These are phyloP conservation scores for Venturia asperata DNA, from an alignment of 2,329 filamentous ascomycete genomes.

Conservation along the genomic window DNA sequence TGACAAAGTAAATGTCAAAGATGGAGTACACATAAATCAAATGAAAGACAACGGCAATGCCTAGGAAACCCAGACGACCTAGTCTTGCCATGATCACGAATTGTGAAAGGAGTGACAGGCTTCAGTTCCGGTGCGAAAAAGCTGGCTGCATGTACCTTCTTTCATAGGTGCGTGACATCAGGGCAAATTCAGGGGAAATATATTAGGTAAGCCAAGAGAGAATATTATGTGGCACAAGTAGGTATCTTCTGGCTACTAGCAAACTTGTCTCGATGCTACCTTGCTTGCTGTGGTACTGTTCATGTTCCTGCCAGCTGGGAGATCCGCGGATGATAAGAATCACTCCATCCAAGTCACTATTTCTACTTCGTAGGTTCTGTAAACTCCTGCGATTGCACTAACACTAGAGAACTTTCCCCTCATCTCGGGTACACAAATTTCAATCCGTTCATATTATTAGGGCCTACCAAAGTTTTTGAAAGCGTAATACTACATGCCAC, in stretches of 20 bases:
- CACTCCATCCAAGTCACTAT: too few relatives aligned
- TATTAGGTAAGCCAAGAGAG: not conserved
- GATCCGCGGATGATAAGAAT: too few relatives aligned
- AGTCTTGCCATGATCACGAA: constrained; percentile 44
- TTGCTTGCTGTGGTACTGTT: too few relatives aligned
- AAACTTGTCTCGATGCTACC: too few relatives aligned
- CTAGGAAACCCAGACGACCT: constrained; percentile 73
- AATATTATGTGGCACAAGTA: not conserved
- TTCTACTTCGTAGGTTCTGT: not conserved
- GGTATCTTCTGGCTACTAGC: too few relatives aligned
- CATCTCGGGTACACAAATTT: too few relatives aligned
- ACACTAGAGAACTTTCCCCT: too few relatives aligned
- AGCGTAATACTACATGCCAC: not conserved
- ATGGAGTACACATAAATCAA: constrained; percentile 90
- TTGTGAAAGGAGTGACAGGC: constrained; percentile 20
- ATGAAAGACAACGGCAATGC: constrained; percentile 86
- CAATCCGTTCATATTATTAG: not conserved
- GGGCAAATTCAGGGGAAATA: not conserved
- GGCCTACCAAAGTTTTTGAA: not conserved
- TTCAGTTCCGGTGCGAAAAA: not conserved
- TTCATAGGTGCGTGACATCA: too few relatives aligned
- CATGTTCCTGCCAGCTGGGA: too few relatives aligned
- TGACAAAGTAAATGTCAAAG: constrained; percentile 98
- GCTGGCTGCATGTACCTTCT: too few relatives aligned
- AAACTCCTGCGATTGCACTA: not conserved